A percentile compares a stretch with the other conserved stretches of the same genome.
phyloP scores from a whole-genome alignment of 306 rosid species.

The Cucurbita moschata region DNA sequence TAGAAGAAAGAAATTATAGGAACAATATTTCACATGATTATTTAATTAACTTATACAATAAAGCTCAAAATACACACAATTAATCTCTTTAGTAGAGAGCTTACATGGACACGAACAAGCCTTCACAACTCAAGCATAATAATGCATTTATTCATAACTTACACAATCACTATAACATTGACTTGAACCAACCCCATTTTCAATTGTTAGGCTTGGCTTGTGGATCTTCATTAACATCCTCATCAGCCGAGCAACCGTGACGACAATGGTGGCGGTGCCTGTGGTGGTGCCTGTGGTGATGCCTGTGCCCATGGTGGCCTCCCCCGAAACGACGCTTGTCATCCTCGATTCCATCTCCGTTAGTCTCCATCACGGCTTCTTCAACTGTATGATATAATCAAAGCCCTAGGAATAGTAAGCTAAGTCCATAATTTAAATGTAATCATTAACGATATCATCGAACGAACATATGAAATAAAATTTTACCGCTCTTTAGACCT shows the following conservation, averaged over 20 bases:
- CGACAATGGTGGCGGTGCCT: constrained; percentile 7
- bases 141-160: neutral
- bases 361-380: neutral
- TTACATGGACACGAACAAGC: neutral
- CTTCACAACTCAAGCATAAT: neutral
- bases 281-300: neutral
- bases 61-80: neutral
- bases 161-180: neutral
- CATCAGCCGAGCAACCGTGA: constrained; percentile 13
- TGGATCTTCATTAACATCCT: neutral
- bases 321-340: neutral
- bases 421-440: too few relatives aligned
- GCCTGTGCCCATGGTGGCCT: neutral
- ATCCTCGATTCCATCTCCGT: neutral
- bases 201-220: neutral
- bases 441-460: neutral
- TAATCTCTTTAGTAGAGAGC: neutral
- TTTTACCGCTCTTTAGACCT: constrained; percentile 12
- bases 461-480: too few relatives aligned
- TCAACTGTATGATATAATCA: too few relatives aligned
- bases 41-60: neutral
- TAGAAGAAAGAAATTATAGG: too few relatives aligned
- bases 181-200: neutral
- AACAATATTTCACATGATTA: too few relatives aligned
- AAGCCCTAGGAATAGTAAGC: too few relatives aligned